Base-by-base conservation (phyloP, 345 rosid genomes). In the Eucalyptus marginata region DNA sequence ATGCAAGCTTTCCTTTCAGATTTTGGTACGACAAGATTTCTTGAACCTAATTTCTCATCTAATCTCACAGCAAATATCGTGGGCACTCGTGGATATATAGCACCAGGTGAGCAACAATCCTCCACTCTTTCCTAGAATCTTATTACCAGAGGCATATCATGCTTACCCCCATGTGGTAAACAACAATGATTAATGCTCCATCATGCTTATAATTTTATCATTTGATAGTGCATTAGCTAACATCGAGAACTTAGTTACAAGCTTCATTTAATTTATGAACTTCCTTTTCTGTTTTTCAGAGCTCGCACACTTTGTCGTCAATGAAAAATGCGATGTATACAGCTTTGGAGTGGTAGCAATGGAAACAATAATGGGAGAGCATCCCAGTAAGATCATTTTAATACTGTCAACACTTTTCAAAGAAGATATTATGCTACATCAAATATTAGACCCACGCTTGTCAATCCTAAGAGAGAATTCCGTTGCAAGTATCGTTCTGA, bases 291-390 rank as follows among this genome's bases (percentile, higher is more conserved):
- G 9, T n/a, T 64, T 64, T n/a, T 22, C 83, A 92, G 91, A 92
- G 87, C 84, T 90, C 49, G 93, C 91, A 88, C 86, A 89, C 92
- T n/a, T 79, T 89, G 56, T 84, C 5, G 3, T 89, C 6, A 89
- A 66, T 14, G 89, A 92, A 87, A 92, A 92, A 66, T 86, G 90
- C 5, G 92, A 92, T 8, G 87, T 89, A 7, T 92, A 88, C 13
- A 92, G 88, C 59, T 90, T 90, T 58, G 89, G 93, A 36, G 90
- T 90, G 7, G 89, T 92, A 52, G 44, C 81, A 7, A 84, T 92
- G 8, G 93, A 92, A 18, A 64, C n/a, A 15, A 33, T 88, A 8
- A 86, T 90, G 90, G 89, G 93, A 16, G 36, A 81, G 36, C 91
- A 90, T 86, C 90, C 92, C 13, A 83, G 87, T 2, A 90, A 90